Base-by-base conservation (phyloP, 1,284 basidiomycete genomes). In the Cronartium quercuum region DNA sequence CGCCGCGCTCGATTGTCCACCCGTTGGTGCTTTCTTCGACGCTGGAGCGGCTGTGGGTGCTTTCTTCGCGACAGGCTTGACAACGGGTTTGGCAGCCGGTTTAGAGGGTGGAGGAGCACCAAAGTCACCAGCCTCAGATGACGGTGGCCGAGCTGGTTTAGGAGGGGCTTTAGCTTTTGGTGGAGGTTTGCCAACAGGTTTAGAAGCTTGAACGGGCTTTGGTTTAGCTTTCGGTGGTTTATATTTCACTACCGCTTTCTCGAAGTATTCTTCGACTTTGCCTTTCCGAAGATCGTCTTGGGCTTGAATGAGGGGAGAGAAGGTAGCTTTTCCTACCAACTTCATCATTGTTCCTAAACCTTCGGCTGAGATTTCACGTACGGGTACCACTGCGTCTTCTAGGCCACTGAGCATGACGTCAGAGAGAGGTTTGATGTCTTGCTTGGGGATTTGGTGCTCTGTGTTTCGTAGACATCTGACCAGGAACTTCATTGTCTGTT, bases 221-320 rank as follows among this genome's bases (percentile, higher is more conserved):
- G 86, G 82, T 18, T 83, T 85, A 63, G 84, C 84, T 35, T 84
- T 85, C 9, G 89, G 89, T 29, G 85, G 84, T 82, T 91, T 93
- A 79, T 89, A 91, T 82, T 91, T 93, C 58, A 95, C 90, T 40
- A 88, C 88, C 1, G 92, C 92, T 78, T 90, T 91, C 77, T 91
- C 92, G 78, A 88, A 93, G 9, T 91, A 91, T 80, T 98, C 96
- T 82, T 91, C 94, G 74, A 99, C 91, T 83, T 98, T 99, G 5
- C 84, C 86, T 83, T 94, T 95, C 78, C 94, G 87, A 47, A 97
- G 86, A 79, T 98, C 94, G 41, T 92, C 89, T 68, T 98, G 84
- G 35, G 86, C 84, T 77, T 98, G 95, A 84, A 98, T 87, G 42
- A 91, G 86, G 0, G 91, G 90, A 81, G 91, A 93, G 77, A 99